These are phyloP conservation scores for Uromyces viciae-fabae DNA, from an alignment of 1,284 basidiomycete genomes.

Conservation along the genomic window DNA sequence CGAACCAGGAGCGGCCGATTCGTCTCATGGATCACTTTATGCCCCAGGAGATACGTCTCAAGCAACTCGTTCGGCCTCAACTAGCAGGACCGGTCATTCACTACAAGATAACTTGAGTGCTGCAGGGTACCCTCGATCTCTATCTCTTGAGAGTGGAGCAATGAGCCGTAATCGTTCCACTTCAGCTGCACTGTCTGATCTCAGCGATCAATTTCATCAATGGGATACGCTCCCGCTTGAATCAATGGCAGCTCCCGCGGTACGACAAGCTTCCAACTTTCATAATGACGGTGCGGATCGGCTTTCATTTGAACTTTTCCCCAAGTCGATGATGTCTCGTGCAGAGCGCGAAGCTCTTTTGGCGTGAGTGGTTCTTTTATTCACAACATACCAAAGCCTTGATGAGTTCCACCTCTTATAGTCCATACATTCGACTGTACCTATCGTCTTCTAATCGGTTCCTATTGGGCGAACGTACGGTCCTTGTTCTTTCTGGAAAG, in stretches of 20 bases:
- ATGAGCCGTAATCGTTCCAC: slow-evolving; percentile 10
- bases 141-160: background rate
- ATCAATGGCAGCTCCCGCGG: slow-evolving; percentile 19
- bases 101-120: slow-evolving; percentile 15
- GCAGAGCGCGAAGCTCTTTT: slow-evolving; percentile 39
- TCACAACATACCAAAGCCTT: background rate
- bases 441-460: slow-evolving; percentile 77
- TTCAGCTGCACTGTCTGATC: background rate
- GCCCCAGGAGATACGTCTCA: background rate
- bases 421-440: slow-evolving; percentile 58
- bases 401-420: background rate
- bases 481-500: slow-evolving; percentile 92
- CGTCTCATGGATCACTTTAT: background rate
- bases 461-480: slow-evolving; percentile 82
- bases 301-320: background rate
- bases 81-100: background rate
- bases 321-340: slow-evolving; percentile 3
- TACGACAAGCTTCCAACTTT: slow-evolving; percentile 24
- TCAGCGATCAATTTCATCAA: background rate
- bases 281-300: slow-evolving; percentile 27
- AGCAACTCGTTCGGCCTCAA: background rate
- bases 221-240: background rate
- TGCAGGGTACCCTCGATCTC: slow-evolving; percentile 17
- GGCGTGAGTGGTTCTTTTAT: slow-evolving; percentile 1
- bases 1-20: background rate